A percentile compares a stretch with the other conserved stretches of the same genome.
These are phyloP conservation scores for Acacia pycnantha DNA, from an alignment of 331 rosid genomes.

Conservation along the genomic window DNA sequence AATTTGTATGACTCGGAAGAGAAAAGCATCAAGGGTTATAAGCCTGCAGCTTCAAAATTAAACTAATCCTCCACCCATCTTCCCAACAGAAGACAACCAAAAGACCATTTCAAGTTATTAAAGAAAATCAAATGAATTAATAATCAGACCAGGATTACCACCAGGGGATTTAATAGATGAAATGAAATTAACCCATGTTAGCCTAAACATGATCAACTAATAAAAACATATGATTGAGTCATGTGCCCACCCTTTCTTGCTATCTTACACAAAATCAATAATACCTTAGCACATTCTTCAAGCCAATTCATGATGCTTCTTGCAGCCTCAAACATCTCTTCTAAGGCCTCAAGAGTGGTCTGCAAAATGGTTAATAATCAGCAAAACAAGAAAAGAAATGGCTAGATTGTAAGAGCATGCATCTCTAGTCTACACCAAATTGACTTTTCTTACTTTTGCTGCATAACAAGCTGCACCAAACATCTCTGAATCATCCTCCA, in stretches of 20 bases:
- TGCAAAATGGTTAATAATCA: slow-evolving; percentile 39
- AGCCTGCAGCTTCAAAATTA: slow-evolving; percentile 5
- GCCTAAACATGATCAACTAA: slow-evolving; percentile 1
- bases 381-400: slow-evolving; percentile 24
- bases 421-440: slow-evolving; percentile 6
- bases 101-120: background rate
- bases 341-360: slow-evolving; percentile 84
- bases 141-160: background rate
- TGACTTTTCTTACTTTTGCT: slow-evolving; percentile 66
- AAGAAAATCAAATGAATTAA: background rate
- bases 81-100: background rate
- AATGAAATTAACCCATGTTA: background rate
- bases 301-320: slow-evolving; percentile 96
- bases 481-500: slow-evolving; percentile 57
- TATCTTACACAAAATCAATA: slow-evolving; percentile 20
- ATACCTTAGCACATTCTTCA: slow-evolving; percentile 97
- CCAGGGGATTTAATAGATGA: background rate
- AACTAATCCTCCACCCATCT: background rate
- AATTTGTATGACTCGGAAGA: background rate
- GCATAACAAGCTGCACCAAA: slow-evolving; percentile 90
- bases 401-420: slow-evolving; percentile 3
- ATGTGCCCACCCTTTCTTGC: background rate
- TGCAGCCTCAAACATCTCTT: slow-evolving; percentile 97
- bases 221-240: background rate
- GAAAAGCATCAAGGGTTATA: background rate